phyloP scores from a whole-genome alignment of 2,329 filamentous ascomycete species.

The Diaporthe sp. region DNA sequence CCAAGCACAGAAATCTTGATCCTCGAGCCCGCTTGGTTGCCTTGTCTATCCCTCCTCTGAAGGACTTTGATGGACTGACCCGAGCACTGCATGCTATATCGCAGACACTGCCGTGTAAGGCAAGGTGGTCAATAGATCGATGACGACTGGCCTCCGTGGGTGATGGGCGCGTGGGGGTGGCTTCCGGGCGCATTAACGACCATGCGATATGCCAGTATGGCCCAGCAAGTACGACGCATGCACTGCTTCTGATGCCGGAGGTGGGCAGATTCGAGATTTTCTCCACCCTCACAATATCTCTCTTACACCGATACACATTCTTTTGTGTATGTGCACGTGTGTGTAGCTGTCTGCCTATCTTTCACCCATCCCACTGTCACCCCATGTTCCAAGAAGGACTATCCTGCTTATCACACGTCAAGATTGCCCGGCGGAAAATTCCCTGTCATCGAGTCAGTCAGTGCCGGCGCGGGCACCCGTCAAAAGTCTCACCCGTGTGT shows the following conservation, averaged over 20 bases:
- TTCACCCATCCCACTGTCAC: neutral
- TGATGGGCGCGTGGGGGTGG: conserved; percentile 27
- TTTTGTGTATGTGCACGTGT: neutral
- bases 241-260: conserved; percentile 1
- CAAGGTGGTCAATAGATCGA: neutral
- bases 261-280: neutral
- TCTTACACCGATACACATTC: neutral
- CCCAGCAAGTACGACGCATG: conserved; percentile 1
- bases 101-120: conserved; percentile 19
- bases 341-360: neutral
- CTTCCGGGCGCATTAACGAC: conserved; percentile 21
- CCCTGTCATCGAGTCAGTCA: conserved; percentile 4
- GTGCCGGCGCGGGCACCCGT: conserved; percentile 35
- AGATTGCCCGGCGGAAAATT: neutral
- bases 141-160: neutral
- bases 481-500: conserved; percentile 34
- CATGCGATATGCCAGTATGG: neutral
- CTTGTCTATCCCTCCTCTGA: neutral
- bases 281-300: neutral
- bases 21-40: neutral
- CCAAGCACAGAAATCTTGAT: conserved; percentile 14
- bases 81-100: conserved; percentile 13
- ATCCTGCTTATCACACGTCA: neutral
- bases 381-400: neutral
- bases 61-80: neutral